phyloP scores from a whole-genome alignment of 2,329 filamentous ascomycete genomes.

The Rhynchosporium secalis region DNA sequence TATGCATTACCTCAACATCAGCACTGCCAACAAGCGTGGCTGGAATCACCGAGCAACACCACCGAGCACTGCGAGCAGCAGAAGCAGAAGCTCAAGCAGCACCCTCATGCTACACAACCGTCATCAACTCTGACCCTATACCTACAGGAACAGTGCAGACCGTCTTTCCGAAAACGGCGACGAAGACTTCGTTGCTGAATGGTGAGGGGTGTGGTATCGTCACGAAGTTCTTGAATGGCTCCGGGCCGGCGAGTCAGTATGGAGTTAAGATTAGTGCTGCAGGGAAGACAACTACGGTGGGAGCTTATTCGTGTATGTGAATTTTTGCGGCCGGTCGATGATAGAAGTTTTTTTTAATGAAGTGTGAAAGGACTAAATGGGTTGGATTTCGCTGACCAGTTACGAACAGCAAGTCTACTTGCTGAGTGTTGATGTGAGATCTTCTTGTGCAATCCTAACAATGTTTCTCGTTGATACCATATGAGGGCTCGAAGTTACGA shows the following conservation, averaged over 20 bases:
- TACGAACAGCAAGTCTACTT: too few relatives aligned
- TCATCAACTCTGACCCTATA: neutral
- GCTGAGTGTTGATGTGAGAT: too few relatives aligned
- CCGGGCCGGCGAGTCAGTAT: conserved; percentile 4
- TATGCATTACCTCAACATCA: conserved; percentile 12
- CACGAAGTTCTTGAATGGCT: conserved; percentile 8
- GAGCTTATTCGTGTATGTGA: conserved; percentile 5
- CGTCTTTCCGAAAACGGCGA: neutral
- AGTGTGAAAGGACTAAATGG: too few relatives aligned
- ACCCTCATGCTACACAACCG: neutral
- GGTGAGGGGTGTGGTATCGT: conserved; percentile 4
- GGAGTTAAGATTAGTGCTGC: neutral
- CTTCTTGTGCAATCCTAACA: too few relatives aligned
- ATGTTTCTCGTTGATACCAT: too few relatives aligned
- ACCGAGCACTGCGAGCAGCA: neutral
- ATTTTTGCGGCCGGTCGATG: neutral
- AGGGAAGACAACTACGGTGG: neutral
- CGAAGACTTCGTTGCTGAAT: conserved; percentile 2
- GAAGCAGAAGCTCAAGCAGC: conserved; percentile 6
- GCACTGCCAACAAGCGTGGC: neutral
- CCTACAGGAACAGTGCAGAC: neutral
- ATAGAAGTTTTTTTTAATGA: too few relatives aligned
- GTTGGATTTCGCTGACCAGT: too few relatives aligned
- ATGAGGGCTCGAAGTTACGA: too few relatives aligned
- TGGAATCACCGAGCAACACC: too few relatives aligned